A percentile compares a stretch with the other conserved stretches of the same genome.
phyloP scores from a whole-genome alignment of 129 eudicot genomes.

The Sambucus nigra region DNA sequence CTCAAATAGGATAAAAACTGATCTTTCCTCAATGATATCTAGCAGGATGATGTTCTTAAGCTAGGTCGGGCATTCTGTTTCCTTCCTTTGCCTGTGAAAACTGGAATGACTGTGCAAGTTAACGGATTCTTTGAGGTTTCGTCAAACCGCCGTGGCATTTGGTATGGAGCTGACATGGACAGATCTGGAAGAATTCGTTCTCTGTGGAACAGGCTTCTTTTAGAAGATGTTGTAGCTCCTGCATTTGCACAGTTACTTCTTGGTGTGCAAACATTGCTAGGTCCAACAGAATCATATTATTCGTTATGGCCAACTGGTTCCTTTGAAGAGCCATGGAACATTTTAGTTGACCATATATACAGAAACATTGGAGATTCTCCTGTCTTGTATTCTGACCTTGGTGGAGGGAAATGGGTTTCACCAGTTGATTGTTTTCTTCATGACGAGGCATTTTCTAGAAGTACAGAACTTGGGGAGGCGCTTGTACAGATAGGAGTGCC shows the following conservation, averaged over 20 bases:
- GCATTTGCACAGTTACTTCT: constrained; percentile 61
- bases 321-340: constrained; percentile 97
- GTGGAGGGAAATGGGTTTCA: constrained; percentile 87
- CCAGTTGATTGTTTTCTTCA: constrained; percentile 67
- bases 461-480: constrained; percentile 59
- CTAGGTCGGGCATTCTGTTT: constrained; percentile 92
- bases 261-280: constrained; percentile 48
- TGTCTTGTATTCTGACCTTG: constrained; percentile 69
- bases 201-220: constrained; percentile 85
- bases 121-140: constrained; percentile 99
- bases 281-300: constrained; percentile 64
- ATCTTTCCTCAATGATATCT: constrained; percentile 7
- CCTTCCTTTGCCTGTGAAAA: constrained; percentile 91
- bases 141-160: constrained; percentile 98
- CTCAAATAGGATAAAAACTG: neutral
- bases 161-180: constrained; percentile 99
- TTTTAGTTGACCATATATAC: constrained; percentile 69
- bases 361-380: constrained; percentile 48
- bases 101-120: constrained; percentile 81
- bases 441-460: constrained; percentile 46
- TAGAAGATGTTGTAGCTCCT: constrained; percentile 86
- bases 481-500: constrained; percentile 80
- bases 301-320: constrained; percentile 88
- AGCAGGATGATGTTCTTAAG: constrained; percentile 63
- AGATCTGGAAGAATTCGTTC: constrained; percentile 94